Evolutionary conservation across 192 early-diverging fungal species (phyloP).

Genomic region (Backusella westeae): DNA sequence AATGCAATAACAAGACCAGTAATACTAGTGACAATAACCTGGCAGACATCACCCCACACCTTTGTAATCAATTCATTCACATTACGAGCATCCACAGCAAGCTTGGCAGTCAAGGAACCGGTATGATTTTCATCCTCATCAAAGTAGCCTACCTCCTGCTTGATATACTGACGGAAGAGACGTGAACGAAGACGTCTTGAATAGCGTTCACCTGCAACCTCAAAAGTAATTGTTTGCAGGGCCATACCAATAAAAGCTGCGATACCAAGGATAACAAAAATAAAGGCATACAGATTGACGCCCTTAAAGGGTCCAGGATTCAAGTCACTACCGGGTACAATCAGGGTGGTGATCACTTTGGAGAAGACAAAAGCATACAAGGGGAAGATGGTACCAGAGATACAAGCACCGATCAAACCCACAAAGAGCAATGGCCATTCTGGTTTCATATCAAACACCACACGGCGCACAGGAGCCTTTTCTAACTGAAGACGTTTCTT

Average conservation of each 20-base stretch:
- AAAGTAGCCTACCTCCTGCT: slow-evolving; percentile 86
- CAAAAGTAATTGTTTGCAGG: slow-evolving; percentile 10
- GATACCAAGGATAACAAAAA: slow-evolving; percentile 23
- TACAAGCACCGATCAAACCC: slow-evolving; percentile 56
- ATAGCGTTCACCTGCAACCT: slow-evolving; percentile 20
- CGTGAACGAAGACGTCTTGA: slow-evolving; percentile 19
- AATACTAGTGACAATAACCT: slow-evolving; percentile 27
- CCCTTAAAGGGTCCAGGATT: slow-evolving; percentile 24
- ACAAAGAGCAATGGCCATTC: slow-evolving; percentile 52
- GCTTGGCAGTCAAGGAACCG: slow-evolving; percentile 72
- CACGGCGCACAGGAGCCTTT: slow-evolving; percentile 54
- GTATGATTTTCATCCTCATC: slow-evolving; percentile 71
- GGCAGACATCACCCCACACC: slow-evolving; percentile 34
- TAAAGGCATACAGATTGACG: slow-evolving; percentile 22
- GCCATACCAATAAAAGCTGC: slow-evolving; percentile 13
- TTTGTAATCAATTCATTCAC: slow-evolving; percentile 55
- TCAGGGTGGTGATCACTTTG: slow-evolving; percentile 52
- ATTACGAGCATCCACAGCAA: slow-evolving; percentile 74
- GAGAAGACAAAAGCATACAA: slow-evolving; percentile 61
- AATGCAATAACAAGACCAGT: slow-evolving; percentile 58
- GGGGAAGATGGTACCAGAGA: slow-evolving; percentile 76
- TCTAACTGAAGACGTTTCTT: slow-evolving; percentile 35
- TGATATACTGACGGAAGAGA: slow-evolving; percentile 66
- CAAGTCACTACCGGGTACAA: slow-evolving; percentile 23
- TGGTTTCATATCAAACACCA: slow-evolving; percentile 49